Percentiles rank a stretch among this genome's conserved stretches.
These are phyloP conservation scores for Plectranthus barbatus DNA, from an alignment of 257 asterid genomes.

Conservation along the genomic window DNA sequence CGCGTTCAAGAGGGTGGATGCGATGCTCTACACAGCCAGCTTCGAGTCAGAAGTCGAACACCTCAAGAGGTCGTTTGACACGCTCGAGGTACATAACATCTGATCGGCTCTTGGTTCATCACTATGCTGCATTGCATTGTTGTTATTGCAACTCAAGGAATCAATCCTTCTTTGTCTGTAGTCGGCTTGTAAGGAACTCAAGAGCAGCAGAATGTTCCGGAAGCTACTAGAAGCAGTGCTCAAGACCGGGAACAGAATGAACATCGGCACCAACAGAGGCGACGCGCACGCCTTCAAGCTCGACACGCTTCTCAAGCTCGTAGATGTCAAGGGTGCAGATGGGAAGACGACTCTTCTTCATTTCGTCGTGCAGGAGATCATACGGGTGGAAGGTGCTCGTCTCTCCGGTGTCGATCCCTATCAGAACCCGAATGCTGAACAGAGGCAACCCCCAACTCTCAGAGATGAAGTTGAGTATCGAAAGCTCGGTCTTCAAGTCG, in stretches of 20 bases:
- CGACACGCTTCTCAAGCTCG: conserved; percentile 74
- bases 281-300: conserved; percentile 81
- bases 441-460: conserved; percentile 24
- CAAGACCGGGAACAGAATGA: conserved; percentile 74
- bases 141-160: no score
- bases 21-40: conserved; percentile 62
- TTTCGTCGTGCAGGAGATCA: conserved; percentile 76
- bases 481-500: conserved; percentile 61
- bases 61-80: conserved; percentile 60
- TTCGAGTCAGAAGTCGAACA: conserved; percentile 65
- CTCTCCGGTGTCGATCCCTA: conserved; percentile 28
- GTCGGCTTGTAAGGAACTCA: conserved; percentile 73
- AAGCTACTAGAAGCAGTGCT: conserved; percentile 83
- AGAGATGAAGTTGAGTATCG: conserved; percentile 50
- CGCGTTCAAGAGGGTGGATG: conserved; percentile 74
- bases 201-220: conserved; percentile 67
- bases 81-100: conserved; percentile 53
- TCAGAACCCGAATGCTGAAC: conserved; percentile 19
- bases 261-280: conserved; percentile 76
- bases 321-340: conserved; percentile 67
- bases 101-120: neutral
- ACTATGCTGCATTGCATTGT: no score
- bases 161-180: conserved; percentile 14
- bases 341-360: conserved; percentile 75
- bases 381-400: conserved; percentile 64